phyloP scores from a whole-genome alignment of 2,329 filamentous ascomycete genomes.

The Talaromyces verruculosus region DNA sequence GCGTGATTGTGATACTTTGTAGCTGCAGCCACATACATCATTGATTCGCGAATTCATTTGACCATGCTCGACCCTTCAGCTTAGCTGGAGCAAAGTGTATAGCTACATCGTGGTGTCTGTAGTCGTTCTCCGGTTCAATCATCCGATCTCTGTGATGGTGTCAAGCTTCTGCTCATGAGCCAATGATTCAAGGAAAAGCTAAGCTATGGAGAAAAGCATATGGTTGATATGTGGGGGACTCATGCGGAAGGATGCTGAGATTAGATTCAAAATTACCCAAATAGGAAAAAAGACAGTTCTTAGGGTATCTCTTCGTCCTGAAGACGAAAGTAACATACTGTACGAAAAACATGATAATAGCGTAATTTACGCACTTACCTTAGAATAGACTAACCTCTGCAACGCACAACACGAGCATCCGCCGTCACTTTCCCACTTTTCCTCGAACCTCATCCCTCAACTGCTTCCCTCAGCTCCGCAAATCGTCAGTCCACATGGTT shows the following conservation, averaged over 20 bases:
- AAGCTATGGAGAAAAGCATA: not conserved
- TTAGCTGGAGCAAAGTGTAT: not conserved
- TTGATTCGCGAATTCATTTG: not conserved
- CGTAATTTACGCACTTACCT: not conserved
- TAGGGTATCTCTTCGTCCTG: not conserved
- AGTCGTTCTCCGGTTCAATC: not conserved
- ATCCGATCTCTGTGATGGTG: not conserved
- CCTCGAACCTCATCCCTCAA: not conserved
- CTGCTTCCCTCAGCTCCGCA: not conserved
- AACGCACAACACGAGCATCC: not conserved
- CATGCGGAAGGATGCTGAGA: not conserved
- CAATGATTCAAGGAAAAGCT: not conserved
- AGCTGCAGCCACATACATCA: not conserved
- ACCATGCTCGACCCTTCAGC: not conserved
- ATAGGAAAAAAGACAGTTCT: not conserved
- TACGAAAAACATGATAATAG: not conserved
- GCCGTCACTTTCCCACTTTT: not conserved
- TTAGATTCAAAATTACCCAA: not conserved
- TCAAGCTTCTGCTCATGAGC: not conserved
- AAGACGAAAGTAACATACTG: not conserved
- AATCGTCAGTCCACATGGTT: slow-evolving; percentile 11
- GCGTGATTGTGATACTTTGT: not conserved
- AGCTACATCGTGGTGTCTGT: not conserved
- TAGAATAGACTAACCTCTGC: not conserved
- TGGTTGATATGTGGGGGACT: not conserved